Evolutionary conservation across 805 yeast genomes (phyloP), one percentile per base, ranked within the genome.

Genomic region (Schwanniomyces vanrijiae): DNA sequence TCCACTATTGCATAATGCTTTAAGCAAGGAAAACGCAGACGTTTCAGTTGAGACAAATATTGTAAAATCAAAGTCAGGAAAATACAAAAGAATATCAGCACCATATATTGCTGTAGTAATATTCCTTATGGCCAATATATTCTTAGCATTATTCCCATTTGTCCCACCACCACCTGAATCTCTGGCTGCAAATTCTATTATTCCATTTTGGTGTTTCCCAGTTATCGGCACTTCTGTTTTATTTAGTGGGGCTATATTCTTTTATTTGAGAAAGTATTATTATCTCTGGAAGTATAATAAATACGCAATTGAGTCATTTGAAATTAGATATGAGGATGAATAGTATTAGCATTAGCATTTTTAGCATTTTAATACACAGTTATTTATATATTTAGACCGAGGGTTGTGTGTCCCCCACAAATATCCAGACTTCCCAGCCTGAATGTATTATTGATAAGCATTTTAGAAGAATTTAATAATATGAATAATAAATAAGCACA

Each of bases 161-260:
- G 63, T 81, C 0, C 82, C 81, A 2, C 84, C 84, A 0, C 80
- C 81, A 2, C 56, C 62, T 20, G 49, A 51, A 1, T 54, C 55
- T 2, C 48, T 55, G 1, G 64, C 63, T 20, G 58, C 55, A 1
- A 55, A 55, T 4, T 48, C 48, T 28, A 55, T 56, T 5, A 70
- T 80, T 44, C 84, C 86, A 1, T 82, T 77, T 54, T 82, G 76
- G 71, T 75, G 80, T n/a, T 79, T 80, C 55, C 84, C 85, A 0
- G 66, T 74, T 5, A 76, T 81, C 13, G 83, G 85, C 0, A 64
- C 80, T 1, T 60, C 73, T 2, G 77, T 77, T 4, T 55, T 80
- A 31, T 44, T 63, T 0, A 37, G 67, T 11, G 84, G 85, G 5
- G 78, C 62, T 0, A 51, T 69, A 13, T 62, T 55, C 49, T 57